These are phyloP conservation scores for Penicillium sp. DNA, from an alignment of 2,329 filamentous ascomycete species.

Conservation along the genomic window DNA sequence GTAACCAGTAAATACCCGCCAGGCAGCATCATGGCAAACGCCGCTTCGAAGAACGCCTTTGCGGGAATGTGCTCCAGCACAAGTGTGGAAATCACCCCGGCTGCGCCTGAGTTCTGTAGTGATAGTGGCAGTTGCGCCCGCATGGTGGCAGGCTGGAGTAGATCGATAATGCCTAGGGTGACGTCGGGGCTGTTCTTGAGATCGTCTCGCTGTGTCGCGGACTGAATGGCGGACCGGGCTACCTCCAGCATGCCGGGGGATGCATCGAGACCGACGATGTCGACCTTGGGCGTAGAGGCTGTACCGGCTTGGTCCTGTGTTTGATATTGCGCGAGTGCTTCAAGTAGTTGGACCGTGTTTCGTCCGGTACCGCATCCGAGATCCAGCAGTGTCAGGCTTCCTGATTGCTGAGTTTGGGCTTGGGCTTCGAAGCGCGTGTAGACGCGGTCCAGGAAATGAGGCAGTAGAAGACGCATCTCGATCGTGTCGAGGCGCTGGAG, in stretches of 20 bases:
- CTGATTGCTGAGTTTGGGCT: slow-evolving; percentile 9
- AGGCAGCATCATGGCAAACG: slow-evolving; percentile 45
- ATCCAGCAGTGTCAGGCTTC: slow-evolving; percentile 54
- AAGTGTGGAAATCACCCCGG: slow-evolving; percentile 60
- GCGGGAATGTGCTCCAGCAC: slow-evolving; percentile 66
- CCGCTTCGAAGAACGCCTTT: slow-evolving; percentile 57
- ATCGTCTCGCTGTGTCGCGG: not conserved
- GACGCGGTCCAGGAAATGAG: slow-evolving; percentile 47
- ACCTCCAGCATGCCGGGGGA: slow-evolving; percentile 60
- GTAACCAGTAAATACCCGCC: slow-evolving; percentile 60
- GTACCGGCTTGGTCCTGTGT: not conserved
- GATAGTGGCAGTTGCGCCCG: slow-evolving; percentile 10
- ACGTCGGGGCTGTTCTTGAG: slow-evolving; percentile 11
- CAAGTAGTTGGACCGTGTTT: slow-evolving; percentile 58
- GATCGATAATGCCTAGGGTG: slow-evolving; percentile 42
- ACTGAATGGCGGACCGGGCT: slow-evolving; percentile 45
- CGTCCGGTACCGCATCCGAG: slow-evolving; percentile 67
- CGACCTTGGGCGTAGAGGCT: slow-evolving; percentile 21
- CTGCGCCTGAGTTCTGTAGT: slow-evolving; percentile 31
- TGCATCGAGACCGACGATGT: slow-evolving; percentile 58
- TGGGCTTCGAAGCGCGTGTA: slow-evolving; percentile 10
- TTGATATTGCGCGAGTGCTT: slow-evolving; percentile 4
- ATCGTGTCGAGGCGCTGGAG: slow-evolving; percentile 64
- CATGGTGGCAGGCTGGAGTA: slow-evolving; percentile 30
- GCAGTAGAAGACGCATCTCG: slow-evolving; percentile 56